These are phyloP conservation scores for carrot (Daucus carota) DNA, from an alignment of 129 eudicot genomes.

Conservation along the genomic window DH1_v3.0 NC_030384.2:33062001-33062500, in stretches of 20 bases:
- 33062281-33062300: background rate
- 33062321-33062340: background rate
- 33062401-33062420: conserved; percentile 45
- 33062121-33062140: conserved; percentile 68
- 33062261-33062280: background rate
- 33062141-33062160: conserved; percentile 91
- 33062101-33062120: conserved; percentile 25
- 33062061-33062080: background rate
- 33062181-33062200: conserved; percentile 33
- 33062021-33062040: background rate
- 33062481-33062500: conserved; percentile 70
- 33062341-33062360: background rate
- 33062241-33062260: background rate
- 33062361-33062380: conserved; percentile 45
- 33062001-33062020: too few relatives aligned
- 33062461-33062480: conserved; percentile 84
- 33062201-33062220: background rate
- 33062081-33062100: background rate
- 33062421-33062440: conserved; percentile 59
- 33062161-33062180: conserved; percentile 88
- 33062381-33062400: conserved; percentile 48
- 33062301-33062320: background rate
- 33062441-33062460: conserved; percentile 59
- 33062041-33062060: background rate
- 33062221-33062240: background rate